Conservation (phyloP, 331 rosid genomes). For the Cucumis variabilis region DNA sequence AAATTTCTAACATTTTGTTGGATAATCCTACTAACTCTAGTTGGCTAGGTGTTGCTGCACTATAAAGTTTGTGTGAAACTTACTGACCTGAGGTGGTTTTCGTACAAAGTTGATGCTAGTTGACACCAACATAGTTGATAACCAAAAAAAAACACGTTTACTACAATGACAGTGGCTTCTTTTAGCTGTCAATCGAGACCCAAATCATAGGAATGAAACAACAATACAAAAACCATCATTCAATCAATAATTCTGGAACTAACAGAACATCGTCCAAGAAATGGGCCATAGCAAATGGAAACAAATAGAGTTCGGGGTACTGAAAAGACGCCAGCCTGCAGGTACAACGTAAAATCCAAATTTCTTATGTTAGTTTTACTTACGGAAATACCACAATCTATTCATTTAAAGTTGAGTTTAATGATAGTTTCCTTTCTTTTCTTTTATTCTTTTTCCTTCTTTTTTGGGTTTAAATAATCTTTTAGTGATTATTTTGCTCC, state of each 20-base stretch:
- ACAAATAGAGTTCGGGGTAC: conserved; percentile 34
- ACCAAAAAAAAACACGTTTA: not conserved
- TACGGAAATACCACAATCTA: not conserved
- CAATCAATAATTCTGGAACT: not conserved
- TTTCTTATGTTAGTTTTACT: not conserved
- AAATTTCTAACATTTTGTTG: too few species aligned
- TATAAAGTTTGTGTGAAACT: too few species aligned
- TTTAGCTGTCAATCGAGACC: not conserved
- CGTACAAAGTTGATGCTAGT: not conserved
- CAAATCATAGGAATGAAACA: not conserved
- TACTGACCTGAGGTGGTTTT: too few species aligned
- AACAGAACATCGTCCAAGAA: not conserved
- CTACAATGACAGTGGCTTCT: not conserved
- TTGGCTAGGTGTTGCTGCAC: too few species aligned
- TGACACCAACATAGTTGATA: not conserved
- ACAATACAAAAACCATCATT: not conserved
- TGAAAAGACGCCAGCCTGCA: conserved; percentile 39
- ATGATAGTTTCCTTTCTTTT: not conserved
- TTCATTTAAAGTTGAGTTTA: not conserved
- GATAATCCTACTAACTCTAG: too few species aligned
- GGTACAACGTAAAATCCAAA: not conserved
- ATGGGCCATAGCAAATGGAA: not conserved
- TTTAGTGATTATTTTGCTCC: too few species aligned
- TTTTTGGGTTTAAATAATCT: too few species aligned
- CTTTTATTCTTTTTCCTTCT: too few species aligned